A percentile compares a stretch with the other conserved stretches of the same genome.
Evolutionary conservation across 2,329 filamentous ascomycete genomes (phyloP).

Genomic region (Fusarium armeniacum): DNA sequence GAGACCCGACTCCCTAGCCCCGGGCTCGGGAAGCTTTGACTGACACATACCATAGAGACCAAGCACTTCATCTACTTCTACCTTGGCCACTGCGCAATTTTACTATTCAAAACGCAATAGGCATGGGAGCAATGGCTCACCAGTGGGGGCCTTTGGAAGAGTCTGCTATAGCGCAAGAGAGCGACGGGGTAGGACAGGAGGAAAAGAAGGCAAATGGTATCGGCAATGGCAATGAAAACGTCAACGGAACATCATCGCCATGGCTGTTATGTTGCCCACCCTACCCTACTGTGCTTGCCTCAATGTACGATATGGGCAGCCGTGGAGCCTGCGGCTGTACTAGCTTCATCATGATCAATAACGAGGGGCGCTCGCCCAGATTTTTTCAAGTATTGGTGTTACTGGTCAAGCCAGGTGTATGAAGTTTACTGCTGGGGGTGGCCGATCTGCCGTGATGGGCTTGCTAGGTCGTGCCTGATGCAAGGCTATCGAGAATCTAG

Average conservation of each 20-base stretch:
- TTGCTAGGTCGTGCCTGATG: constrained; percentile 26
- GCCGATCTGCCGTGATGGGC: constrained; percentile 22
- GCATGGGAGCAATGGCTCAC: constrained; percentile 51
- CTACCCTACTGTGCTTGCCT: constrained; percentile 37
- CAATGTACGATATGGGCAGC: constrained; percentile 38
- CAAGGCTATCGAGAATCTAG: constrained; percentile 21
- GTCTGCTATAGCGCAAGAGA: constrained; percentile 48
- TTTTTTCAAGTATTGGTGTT: constrained; percentile 40
- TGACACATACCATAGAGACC: constrained; percentile 75
- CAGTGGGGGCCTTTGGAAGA: constrained; percentile 50
- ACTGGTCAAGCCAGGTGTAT: constrained; percentile 24
- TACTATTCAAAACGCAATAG: constrained; percentile 99
- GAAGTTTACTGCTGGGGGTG: constrained; percentile 19
- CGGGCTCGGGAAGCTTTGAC: constrained; percentile 9
- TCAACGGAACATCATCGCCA: constrained; percentile 30
- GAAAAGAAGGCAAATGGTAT: constrained; percentile 30
- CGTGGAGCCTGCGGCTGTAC: constrained; percentile 35
- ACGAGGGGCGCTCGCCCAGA: constrained; percentile 44
- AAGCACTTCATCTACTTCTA: constrained; percentile 99
- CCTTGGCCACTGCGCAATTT: constrained; percentile 96
- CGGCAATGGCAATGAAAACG: constrained; percentile 5
- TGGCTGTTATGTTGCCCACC: constrained; percentile 38
- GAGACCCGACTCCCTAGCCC: constrained; percentile 15
- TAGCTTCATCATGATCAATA: constrained; percentile 46
- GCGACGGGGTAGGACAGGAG: constrained; percentile 37